Percentiles rank a stretch among this genome's conserved stretches.
Evolutionary conservation across 164 flowering plant genomes (phyloP).

Genomic region (Vitis riparia): DNA sequence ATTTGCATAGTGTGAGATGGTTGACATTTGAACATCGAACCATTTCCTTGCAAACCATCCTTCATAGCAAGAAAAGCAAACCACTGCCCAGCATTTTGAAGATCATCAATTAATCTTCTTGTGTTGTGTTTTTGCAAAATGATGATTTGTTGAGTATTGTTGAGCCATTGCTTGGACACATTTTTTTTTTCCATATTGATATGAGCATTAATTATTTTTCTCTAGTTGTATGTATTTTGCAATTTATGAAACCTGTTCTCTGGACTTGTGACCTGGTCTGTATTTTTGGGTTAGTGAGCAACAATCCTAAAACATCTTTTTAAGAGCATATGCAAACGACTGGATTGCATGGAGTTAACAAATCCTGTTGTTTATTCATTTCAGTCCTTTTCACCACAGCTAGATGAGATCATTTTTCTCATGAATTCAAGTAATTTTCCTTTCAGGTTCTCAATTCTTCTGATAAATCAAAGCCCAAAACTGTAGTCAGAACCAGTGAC

Average conservation of each 20-base stretch:
- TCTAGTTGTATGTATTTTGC: too few species aligned
- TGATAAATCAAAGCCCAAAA: conserved; percentile 74
- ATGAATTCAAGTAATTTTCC: background rate
- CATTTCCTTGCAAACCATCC: background rate
- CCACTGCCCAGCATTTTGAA: background rate
- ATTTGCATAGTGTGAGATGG: background rate
- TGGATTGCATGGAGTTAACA: too few species aligned
- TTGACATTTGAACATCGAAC: background rate
- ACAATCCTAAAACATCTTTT: too few species aligned
- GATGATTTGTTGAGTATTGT: background rate
- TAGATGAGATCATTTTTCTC: background rate
- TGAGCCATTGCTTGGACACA: too few species aligned
- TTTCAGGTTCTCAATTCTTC: conserved; percentile 58
- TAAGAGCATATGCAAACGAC: too few species aligned
- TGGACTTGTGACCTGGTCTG: too few species aligned
- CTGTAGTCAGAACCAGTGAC: conserved; percentile 45
- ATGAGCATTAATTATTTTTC: too few species aligned
- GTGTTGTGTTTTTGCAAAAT: background rate
- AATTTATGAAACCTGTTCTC: too few species aligned
- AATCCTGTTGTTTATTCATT: too few species aligned
- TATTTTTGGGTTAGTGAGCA: too few species aligned
- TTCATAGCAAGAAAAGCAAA: background rate
- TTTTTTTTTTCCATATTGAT: too few species aligned
- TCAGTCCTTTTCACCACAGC: background rate
- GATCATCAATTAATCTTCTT: background rate